These are phyloP conservation scores for Fusarium citri DNA, from an alignment of 2,329 filamentous ascomycete species.

Conservation along the genomic window DNA sequence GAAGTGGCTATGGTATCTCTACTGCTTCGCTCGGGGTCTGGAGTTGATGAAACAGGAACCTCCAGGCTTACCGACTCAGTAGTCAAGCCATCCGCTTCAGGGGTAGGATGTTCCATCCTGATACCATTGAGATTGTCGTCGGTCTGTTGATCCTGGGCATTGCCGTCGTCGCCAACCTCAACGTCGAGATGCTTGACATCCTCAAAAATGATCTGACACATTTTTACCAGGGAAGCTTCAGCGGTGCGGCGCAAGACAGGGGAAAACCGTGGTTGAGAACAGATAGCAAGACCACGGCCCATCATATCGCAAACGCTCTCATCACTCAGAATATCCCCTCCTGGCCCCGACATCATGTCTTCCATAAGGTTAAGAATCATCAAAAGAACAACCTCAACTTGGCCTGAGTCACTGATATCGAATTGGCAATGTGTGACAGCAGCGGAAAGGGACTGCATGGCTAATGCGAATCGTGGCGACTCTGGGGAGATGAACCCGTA, in stretches of 20 bases:
- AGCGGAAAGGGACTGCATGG: constrained; percentile 93
- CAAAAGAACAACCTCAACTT: constrained; percentile 93
- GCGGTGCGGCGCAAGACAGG: constrained; percentile 91
- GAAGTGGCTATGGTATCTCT: constrained; percentile 66
- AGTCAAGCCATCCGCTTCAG: constrained; percentile 38
- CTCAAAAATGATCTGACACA: constrained; percentile 99
- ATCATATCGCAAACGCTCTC: constrained; percentile 99
- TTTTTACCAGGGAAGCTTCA: constrained; percentile 96
- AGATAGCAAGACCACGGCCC: constrained; percentile 97
- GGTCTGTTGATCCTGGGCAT: constrained; percentile 73
- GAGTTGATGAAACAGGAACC: constrained; percentile 27
- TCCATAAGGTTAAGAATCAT: constrained; percentile 98
- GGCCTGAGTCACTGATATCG: constrained; percentile 92
- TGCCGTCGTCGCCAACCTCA: constrained; percentile 75
- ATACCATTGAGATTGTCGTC: constrained; percentile 78
- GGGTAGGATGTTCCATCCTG: constrained; percentile 73
- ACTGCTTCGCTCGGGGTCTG: constrained; percentile 51
- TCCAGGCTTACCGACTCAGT: constrained; percentile 34
- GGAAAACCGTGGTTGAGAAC: constrained; percentile 91
- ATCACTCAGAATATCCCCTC: constrained; percentile 92
- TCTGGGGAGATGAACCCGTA: constrained; percentile 89
- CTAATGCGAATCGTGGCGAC: constrained; percentile 88
- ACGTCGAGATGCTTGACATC: constrained; percentile 85
- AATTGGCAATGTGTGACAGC: constrained; percentile 98
- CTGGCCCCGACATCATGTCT: constrained; percentile 93